A percentile compares a stretch with the other conserved stretches of the same genome.
These are phyloP conservation scores for Annulohypoxylon stygium DNA, from an alignment of 495 filamentous ascomycete species.

Conservation along the genomic window DNA sequence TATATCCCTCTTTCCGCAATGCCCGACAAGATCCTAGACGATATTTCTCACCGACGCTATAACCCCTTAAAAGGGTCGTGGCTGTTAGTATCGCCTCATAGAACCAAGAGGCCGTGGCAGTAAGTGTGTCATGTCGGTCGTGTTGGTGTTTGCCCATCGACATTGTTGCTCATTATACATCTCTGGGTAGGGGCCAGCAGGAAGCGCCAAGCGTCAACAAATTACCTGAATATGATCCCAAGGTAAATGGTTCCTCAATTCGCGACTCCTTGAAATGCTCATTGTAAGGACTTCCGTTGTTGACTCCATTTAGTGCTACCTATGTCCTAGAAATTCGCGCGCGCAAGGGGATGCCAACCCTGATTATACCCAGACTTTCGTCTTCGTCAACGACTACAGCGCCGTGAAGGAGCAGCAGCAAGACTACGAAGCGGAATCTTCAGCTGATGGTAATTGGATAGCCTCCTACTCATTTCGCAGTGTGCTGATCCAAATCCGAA, in stretches of 20 bases:
- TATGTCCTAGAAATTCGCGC: slow-evolving; percentile 96
- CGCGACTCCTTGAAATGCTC: not conserved
- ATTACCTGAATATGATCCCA: slow-evolving; percentile 83
- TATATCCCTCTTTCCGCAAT: slow-evolving; percentile 50
- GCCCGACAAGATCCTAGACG: slow-evolving; percentile 82
- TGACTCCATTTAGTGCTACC: slow-evolving; percentile 74
- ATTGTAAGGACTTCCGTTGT: not conserved
- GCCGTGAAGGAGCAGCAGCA: slow-evolving; percentile 94
- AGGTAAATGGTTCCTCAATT: slow-evolving; percentile 57
- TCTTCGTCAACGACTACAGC: slow-evolving; percentile 98
- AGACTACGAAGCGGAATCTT: slow-evolving; percentile 55
- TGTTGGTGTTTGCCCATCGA: slow-evolving; percentile 3
- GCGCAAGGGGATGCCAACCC: slow-evolving; percentile 92
- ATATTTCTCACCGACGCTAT: slow-evolving; percentile 95
- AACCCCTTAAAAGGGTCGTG: slow-evolving; percentile 92
- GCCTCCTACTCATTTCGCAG: not conserved
- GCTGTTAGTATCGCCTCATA: slow-evolving; percentile 93
- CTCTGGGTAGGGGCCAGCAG: slow-evolving; percentile 79
- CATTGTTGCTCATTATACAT: slow-evolving; percentile 22
- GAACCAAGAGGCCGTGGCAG: slow-evolving; percentile 99
- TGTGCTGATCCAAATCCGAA: slow-evolving; percentile 26
- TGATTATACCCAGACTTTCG: slow-evolving; percentile 85
- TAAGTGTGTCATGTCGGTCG: slow-evolving; percentile 63
- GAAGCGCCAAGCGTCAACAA: slow-evolving; percentile 82
- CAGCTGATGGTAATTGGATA: slow-evolving; percentile 49